Base-by-base conservation (phyloP, 192 early-diverging fungal species). In the Coemansia sp. region DNA sequence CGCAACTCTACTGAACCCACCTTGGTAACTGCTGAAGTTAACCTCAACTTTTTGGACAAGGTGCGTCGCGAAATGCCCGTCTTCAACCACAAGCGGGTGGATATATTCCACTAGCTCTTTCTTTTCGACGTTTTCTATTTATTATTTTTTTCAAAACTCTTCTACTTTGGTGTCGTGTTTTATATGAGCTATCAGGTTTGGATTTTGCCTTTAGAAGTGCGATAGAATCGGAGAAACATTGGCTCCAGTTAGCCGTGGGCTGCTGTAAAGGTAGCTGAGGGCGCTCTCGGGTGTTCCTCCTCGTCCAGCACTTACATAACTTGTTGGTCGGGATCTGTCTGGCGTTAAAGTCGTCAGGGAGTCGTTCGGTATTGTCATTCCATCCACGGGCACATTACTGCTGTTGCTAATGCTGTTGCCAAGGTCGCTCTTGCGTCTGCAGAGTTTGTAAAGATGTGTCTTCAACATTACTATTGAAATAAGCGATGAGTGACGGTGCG, bases 1-100 rank as follows among this genome's bases (percentile, higher is more conserved):
- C 76, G 76, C 62, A 85, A 87, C 33, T 68, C 76, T 21, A 69
- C n/a, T 7, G 82, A 88, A 47, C 86, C 91, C 3, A 74, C 64
- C 1, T n/a, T 95, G 19, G 90, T 88, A 3, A 64, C 89, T 2
- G 91, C 89, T 0, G 80, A 87, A 32, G 82, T 95, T 47, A 88
- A 93, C 75, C 72, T 94, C 6, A 79, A 85, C 7, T 77, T 78
- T 19, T 67, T 93, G 42, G 75, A 84, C 17, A 82, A 82, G 17
- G 82, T 93, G 21, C 86, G 91, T 37, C 62, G 70, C 23, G 88
- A 92, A 62, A 92, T 94, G 89, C 92, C 92, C 2, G 88, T 95
- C 10, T 71, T 91, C 66, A 66, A 76, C 6, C 93, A 95, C 73
- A 78, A 88, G 61, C 84, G 92, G 44, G 33, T 78, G 35, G 90